Base-by-base conservation (phyloP, 139 green algal genomes). In the Picochlorum sp. region DNA sequence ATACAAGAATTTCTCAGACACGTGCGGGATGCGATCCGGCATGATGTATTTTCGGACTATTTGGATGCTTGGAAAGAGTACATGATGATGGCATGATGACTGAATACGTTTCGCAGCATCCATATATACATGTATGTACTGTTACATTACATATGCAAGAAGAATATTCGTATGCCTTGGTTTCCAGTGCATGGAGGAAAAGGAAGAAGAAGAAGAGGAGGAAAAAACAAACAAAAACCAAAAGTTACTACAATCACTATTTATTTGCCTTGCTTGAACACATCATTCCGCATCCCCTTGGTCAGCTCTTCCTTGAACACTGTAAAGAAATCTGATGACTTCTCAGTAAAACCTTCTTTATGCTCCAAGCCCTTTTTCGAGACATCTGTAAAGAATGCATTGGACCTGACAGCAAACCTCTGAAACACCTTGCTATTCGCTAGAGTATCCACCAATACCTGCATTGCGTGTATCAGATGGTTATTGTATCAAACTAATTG, bases 381-480 rank as follows among this genome's bases (percentile, higher is more conserved):
- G 21, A 71, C 34, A 49, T 88, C 81, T 41, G 73, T 51, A 18
- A 79, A 62, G 34, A 73, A 38, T 6, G 69, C 62, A 59, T 76
- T 81, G 16, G 74, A 84, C 13, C 74, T 67, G 11, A 89, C 71
- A 13, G 81, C 83, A 76, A 89, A 88, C n/a, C 58, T 51, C 77
- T 89, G 83, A 68, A 89, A 89, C 18, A 65, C 70, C 20, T 65
- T 71, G 64, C 62, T 84, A 63, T 89, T 87, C 1, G 83, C 79
- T 30, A 89, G 65, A 1, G 71, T 72, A 47, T 89, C 76, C 8
- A 89, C 81, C 26, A 89, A 58, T 16, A 89, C 58, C 58, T 65
- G 58, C 13, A 32, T n/a, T 14, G 8, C 4, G 28, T 7, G 28
- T 30, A 30, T 30, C 28, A 30, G 28, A 30, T 30, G 7, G 4